These are phyloP conservation scores for Fonsecaea pugnacius DNA, from an alignment of 2,329 filamentous ascomycete species.

Conservation along the genomic window DNA sequence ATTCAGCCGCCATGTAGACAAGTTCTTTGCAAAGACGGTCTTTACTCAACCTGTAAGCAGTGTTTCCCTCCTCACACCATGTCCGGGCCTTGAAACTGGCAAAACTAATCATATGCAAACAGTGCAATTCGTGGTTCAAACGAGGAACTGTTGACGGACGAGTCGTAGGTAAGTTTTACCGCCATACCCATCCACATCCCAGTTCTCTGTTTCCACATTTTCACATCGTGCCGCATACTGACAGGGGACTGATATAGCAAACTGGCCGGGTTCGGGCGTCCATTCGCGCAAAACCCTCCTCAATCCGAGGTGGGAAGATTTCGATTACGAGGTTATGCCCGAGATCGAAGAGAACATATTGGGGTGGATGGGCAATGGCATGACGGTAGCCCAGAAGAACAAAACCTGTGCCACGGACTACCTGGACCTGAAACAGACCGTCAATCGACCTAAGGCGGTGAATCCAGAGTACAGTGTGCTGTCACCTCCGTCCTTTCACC, in stretches of 20 bases:
- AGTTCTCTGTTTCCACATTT: too few species aligned
- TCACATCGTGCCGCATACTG: too few species aligned
- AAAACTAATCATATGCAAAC: neutral
- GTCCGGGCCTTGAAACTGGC: neutral
- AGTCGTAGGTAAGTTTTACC: too few species aligned
- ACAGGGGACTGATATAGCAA: neutral
- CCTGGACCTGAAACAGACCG: too few species aligned
- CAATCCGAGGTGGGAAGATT: conserved; percentile 8
- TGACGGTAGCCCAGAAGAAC: neutral
- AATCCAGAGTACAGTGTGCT: too few species aligned
- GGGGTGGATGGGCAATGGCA: conserved; percentile 5
- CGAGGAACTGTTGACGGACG: neutral
- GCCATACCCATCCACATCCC: too few species aligned
- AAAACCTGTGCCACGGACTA: too few species aligned
- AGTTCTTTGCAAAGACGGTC: conserved; percentile 17
- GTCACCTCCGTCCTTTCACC: too few species aligned
- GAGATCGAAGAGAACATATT: neutral
- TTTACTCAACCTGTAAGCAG: neutral
- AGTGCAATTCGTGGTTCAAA: conserved; percentile 5
- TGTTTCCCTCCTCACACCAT: neutral
- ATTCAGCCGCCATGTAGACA: conserved; percentile 9
- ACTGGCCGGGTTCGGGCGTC: neutral
- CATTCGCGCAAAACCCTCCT: neutral
- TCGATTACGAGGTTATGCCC: neutral
- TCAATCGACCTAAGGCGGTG: too few species aligned